Evolutionary conservation across 164 flowering plant genomes (phyloP).

Genomic region (Aristolochia contorta): DNA sequence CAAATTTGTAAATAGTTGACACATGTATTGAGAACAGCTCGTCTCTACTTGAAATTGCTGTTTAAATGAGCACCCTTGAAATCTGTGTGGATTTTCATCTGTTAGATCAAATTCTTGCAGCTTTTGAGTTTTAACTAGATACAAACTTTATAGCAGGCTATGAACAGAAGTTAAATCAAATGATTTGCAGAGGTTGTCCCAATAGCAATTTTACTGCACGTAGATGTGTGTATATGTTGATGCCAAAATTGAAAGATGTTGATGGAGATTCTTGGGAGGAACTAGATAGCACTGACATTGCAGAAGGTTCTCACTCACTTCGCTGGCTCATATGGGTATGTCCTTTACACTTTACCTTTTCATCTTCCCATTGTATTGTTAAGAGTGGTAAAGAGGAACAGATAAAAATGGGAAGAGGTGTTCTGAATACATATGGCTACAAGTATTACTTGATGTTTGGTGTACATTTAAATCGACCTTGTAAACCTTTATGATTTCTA

Average conservation of each 20-base stretch:
- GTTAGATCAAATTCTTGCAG: not conserved
- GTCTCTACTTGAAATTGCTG: too few species aligned
- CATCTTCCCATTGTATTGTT: not conserved
- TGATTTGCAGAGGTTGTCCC: constrained; percentile 82
- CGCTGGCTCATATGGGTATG: constrained; percentile 98
- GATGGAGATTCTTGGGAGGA: constrained; percentile 93
- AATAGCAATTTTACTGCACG: constrained; percentile 62
- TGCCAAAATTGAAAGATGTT: constrained; percentile 51
- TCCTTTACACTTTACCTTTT: not conserved
- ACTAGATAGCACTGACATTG: constrained; percentile 48
- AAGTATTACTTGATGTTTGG: not conserved
- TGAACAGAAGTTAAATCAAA: constrained; percentile 36
- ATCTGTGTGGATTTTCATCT: not conserved
- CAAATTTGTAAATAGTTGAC: too few species aligned
- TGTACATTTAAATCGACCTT: not conserved
- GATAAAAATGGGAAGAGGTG: not conserved
- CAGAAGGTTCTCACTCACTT: constrained; percentile 51
- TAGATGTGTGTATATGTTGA: constrained; percentile 51
- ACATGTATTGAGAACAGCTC: too few species aligned
- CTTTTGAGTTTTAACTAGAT: constrained; percentile 27
- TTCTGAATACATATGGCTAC: not conserved
- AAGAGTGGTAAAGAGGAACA: not conserved
- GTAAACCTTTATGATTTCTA: not conserved
- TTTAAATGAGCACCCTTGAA: too few species aligned
- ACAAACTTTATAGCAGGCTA: constrained; percentile 31